Base-by-base conservation (phyloP, 805 yeast genomes). In the Schwanniomyces sp. region DNA sequence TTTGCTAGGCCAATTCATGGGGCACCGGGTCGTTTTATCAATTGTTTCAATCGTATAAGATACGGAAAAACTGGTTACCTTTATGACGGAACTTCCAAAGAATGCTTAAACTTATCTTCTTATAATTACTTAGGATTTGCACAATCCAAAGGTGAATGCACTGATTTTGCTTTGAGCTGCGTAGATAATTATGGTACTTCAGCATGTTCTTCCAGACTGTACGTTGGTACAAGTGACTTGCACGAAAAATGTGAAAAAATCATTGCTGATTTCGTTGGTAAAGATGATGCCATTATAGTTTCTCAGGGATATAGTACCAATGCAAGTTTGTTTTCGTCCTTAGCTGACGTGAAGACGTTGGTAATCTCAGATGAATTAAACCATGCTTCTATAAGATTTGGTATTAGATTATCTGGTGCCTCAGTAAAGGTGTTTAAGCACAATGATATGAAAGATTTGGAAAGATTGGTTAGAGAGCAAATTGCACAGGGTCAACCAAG, bases 221-320 rank as follows among this genome's bases (percentile, higher is more conserved):
- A 76, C 38, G 76, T 82, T 45, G 99, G 98, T 44, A 82, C 94
- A 7, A 79, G 86, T 17, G 88, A 84, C 55, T 72, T 90, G 56
- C 96, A 88, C 61, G 56, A 68, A 32, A 78, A 81, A 51, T 85
- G 96, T 48, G 99, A 94, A 70, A 67, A 64, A 49, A 77, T 85
- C 32, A 75, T 91, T 50, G 96, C 99, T 25, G 75, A 82, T 21
- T 94, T 92, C 64, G 82, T 92, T 24, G 97, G 97, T 24, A 89
- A 90, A 63, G 96, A 91, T 52, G 96, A 88, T 54, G 80, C 96
- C 4, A 72, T 91, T 61, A 69, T 94, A 25, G 87, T 90, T 55
- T 86, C 95, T 37, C 94, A 90, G 88, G 99, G 99, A 48, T 94
- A 90, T 64, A 94, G 96, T 57, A 94, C 99, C 4, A 94, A 94